Evolutionary conservation across 2,329 filamentous ascomycete genomes (phyloP).

Genomic region (Aspergillus arachidicola): DNA sequence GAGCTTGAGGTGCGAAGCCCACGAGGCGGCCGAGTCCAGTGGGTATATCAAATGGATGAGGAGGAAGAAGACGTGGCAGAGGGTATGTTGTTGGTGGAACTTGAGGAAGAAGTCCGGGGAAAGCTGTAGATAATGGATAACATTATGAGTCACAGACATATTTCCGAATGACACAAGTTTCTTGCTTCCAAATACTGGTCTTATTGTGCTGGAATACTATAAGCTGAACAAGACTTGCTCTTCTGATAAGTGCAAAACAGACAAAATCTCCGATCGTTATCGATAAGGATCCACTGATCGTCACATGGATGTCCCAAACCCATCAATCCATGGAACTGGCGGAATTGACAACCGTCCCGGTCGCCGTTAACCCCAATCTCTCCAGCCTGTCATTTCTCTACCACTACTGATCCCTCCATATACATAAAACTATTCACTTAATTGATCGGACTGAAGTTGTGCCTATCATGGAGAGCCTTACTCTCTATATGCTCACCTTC

Average conservation of each 20-base stretch:
- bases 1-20: slow-evolving; percentile 63
- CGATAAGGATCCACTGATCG: slow-evolving; percentile 6
- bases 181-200: background rate
- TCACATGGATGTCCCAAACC: slow-evolving; percentile 5
- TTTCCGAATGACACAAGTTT: background rate
- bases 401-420: background rate
- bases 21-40: slow-evolving; percentile 51
- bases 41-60: slow-evolving; percentile 57
- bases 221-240: background rate
- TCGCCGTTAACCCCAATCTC: background rate
- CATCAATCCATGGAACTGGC: background rate
- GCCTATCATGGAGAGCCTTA: slow-evolving; percentile 55
- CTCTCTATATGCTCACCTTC: slow-evolving; percentile 81
- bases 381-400: too few species aligned
- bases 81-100: slow-evolving; percentile 55
- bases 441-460: too few species aligned
- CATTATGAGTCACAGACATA: background rate
- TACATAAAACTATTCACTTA: background rate
- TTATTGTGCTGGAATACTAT: background rate
- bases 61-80: slow-evolving; percentile 56
- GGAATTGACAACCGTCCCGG: background rate
- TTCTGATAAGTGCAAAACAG: too few species aligned
- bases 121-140: slow-evolving; percentile 28
- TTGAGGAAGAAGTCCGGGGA: slow-evolving; percentile 42
- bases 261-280: background rate